Evolutionary conservation across 1,284 basidiomycete genomes (phyloP), one percentile per base, ranked within the genome.

Genomic region (Trichosporon coremiiforme): DNA sequence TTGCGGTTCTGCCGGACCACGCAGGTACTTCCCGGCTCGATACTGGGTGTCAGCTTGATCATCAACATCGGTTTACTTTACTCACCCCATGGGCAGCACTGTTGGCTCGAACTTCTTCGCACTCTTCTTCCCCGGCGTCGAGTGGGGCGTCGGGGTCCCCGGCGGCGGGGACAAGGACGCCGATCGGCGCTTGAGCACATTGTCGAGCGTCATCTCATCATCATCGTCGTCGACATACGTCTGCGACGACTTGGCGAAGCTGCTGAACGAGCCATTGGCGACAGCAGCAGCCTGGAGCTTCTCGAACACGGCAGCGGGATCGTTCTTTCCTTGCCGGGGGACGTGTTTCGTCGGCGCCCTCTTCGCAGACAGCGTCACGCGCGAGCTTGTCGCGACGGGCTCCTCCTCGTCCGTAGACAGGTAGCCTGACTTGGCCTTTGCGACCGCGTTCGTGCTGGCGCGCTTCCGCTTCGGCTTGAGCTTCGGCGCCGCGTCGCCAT

Each of bases 21-120:
- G 38, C 67, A 68, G 5, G 70, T 53, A 31, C 62, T 65, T 6
- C 66, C 64, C 3, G 45, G 8, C 29, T 55, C 47, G 22, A 68
- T 64, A 20, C 69, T 70, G 60, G 2, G 1, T 31, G 55, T 57
- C 29, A 57, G 55, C 25, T 57, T 13, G 13, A 2, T 25, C 25
- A 13, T 2, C 8, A 4, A 33, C 12, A 29, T 13, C 55, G 17
- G 1, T 1, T 10, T 7, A 29, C 5, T 25, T 7, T 8, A 57
- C 55, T 31, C 13, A 57, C 55, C 55, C 55, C 13, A 15, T 15
- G 1, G 55, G 55, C 13, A 57, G 29, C 1, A 10, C 10, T 5
- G 55, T 33, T 1, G 55, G 55, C 55, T 31, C 29, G 15, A 57
- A 57, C 25, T 13, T 17, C 25, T 15, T 57, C 29, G 55, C 12